Base-by-base conservation (phyloP, 345 rosid genomes). In the Eucalyptus dawsonii region DNA sequence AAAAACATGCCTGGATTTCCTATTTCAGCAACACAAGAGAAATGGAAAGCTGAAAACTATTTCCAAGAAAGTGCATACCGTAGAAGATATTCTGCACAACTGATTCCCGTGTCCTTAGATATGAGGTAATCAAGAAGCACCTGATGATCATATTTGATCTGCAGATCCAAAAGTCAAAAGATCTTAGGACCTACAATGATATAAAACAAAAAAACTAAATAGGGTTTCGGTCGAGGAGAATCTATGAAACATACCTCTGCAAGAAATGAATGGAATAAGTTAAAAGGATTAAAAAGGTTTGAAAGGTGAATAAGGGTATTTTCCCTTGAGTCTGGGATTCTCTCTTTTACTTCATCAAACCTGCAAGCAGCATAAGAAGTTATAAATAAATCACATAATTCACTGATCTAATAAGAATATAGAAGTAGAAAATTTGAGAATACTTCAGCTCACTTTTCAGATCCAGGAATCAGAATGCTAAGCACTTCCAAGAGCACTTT, bases 71-170 rank as follows among this genome's bases (percentile, higher is more conserved):
- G 89, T 86, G 88, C 90, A 65, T 51, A 95, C 99, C 96, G 94
- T 86, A 97, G 91, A 54, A 97, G 95, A 93, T 95, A 97, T 87
- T 96, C 97, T 69, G 96, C 97, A 91, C 97, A 95, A 90, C 90
- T 92, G 89, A 92, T 91, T 90, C 99, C 97, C 3, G 89, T 92
- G 89, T 96, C 99, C 91, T 94, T 96, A 50, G 99, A 96, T 90
- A 96, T 95, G 88, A 96, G 98, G 94, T 94, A 97, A 94, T 97
- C 98, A 87, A 97, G 98, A 91, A 97, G 96, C 90, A 96, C 97
- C 92, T 96, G 96, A 92, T 97, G 98, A 92, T 96, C 99, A 91
- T 95, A 97, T 89, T 93, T 96, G 91, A 97, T 90, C 99, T 97
- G 94, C 88, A 90, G 13, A 42, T 24, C n/a, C 58, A 87, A 37